Evolutionary conservation across 805 yeast genomes (phyloP).

Genomic region (Isabelozyma heimii): DNA sequence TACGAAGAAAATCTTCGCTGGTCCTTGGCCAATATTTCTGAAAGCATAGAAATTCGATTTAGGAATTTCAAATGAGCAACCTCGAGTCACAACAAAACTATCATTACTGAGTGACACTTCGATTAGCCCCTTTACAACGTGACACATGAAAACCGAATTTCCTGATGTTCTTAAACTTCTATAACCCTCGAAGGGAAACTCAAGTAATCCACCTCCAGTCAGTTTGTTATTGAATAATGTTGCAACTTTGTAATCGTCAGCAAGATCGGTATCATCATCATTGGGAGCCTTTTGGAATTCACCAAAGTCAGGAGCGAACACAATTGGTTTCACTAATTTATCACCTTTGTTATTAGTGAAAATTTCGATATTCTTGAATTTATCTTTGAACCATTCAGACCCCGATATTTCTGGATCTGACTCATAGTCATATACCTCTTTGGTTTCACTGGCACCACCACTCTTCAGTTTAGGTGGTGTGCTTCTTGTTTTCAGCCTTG

Average conservation of each 20-base stretch:
- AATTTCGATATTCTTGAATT: constrained; percentile 45
- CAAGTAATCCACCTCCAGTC: constrained; percentile 72
- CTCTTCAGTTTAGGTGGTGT: constrained; percentile 7
- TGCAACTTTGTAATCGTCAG: constrained; percentile 57
- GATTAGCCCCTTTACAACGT: constrained; percentile 66
- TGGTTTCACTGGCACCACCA: constrained; percentile 1
- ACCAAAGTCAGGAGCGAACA: constrained; percentile 62
- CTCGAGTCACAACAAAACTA: constrained; percentile 59
- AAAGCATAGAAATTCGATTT: constrained; percentile 71
- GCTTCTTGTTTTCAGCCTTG: constrained; percentile 15
- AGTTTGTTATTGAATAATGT: constrained; percentile 62
- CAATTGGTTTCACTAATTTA: constrained; percentile 44
- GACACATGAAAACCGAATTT: constrained; percentile 69
- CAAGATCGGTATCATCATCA: constrained; percentile 22
- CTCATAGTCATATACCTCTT: constrained; percentile 24
- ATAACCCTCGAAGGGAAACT: constrained; percentile 58
- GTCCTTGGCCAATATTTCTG: constrained; percentile 55
- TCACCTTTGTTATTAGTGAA: constrained; percentile 37
- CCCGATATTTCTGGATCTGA: constrained; percentile 43
- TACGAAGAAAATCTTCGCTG: constrained; percentile 70
- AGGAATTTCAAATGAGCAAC: constrained; percentile 82
- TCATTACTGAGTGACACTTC: constrained; percentile 64
- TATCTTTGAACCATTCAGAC: constrained; percentile 51
- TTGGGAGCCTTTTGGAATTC: constrained; percentile 39
- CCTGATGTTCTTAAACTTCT: constrained; percentile 62